These are phyloP conservation scores for Tephrocybe rancida DNA, from an alignment of 768 basidiomycete genomes.

Conservation along the genomic window DNA sequence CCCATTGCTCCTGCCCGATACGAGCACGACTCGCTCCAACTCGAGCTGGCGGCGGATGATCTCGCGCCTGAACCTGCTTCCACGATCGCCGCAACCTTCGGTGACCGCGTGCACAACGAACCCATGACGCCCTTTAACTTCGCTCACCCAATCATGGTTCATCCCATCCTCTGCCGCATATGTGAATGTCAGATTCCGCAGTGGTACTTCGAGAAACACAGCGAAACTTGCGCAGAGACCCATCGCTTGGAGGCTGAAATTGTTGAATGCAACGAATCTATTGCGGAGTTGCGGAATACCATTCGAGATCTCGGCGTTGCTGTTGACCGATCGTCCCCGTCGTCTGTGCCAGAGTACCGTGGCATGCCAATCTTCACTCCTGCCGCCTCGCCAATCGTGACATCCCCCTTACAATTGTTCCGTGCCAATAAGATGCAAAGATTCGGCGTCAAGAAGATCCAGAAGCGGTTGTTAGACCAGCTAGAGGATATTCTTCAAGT, in stretches of 20 bases:
- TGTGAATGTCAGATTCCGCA: slow-evolving; percentile 96
- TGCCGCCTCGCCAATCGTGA: slow-evolving; percentile 68
- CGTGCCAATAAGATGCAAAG: slow-evolving; percentile 78
- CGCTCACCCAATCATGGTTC: slow-evolving; percentile 73
- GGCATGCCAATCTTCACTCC: slow-evolving; percentile 85
- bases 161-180: slow-evolving; percentile 92
- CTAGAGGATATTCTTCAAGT: slow-evolving; percentile 84
- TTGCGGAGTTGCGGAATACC: slow-evolving; percentile 83
- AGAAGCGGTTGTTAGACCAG: slow-evolving; percentile 79
- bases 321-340: slow-evolving; percentile 75
- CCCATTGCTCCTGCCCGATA: slow-evolving; percentile 74
- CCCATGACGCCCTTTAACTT: slow-evolving; percentile 76
- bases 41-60: slow-evolving; percentile 55
- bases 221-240: slow-evolving; percentile 96
- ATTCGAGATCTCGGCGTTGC: slow-evolving; percentile 77
- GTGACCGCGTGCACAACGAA: slow-evolving; percentile 38
- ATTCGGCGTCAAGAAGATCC: slow-evolving; percentile 79
- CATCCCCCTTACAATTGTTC: slow-evolving; percentile 79
- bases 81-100: slow-evolving; percentile 37
- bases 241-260: slow-evolving; percentile 97
- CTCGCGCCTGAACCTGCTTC: slow-evolving; percentile 44
- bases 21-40: slow-evolving; percentile 65
- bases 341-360: slow-evolving; percentile 75
- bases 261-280: slow-evolving; percentile 89
- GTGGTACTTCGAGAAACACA: slow-evolving; percentile 99